Base-by-base conservation (phyloP, 2,329 filamentous ascomycete species). In the Drechslera avenae region DNA sequence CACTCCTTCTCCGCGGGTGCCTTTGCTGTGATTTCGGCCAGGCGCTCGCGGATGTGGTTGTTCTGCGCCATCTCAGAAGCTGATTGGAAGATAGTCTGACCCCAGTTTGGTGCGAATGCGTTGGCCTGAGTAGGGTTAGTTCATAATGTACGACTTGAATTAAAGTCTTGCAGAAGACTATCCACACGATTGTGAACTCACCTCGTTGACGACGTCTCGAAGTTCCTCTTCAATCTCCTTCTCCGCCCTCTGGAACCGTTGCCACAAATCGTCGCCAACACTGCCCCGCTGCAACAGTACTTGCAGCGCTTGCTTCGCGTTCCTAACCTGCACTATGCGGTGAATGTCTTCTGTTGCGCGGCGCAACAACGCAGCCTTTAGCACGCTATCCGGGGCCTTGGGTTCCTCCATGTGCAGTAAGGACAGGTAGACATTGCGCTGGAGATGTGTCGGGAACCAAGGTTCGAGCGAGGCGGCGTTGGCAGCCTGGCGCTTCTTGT, bases 171-270 rank as follows among this genome's bases (percentile, higher is more conserved):
- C 7, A 17, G 13, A 16, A 13, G 18, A 28, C 35, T 14, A 12
- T 28, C 35, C 14, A 23, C n/a, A 18, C 18, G 35, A 14, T n/a
- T n/a, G n/a, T 23, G 21, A 18, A 64, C 81, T 56, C 74, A 95
- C 91, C 86, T 97, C 93, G 64, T 86, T 84, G 28, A 97, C 91
- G 18, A 97, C 93, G 75, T 99, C 94, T 65, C 90, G 85, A 55
- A 99, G 81, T 77, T 99, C 94, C 62, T 91, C 90, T 77, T 99
- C 92, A 81, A 97, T 95, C 77, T 99, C 94, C 79, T 95, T 92
- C 83, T 99, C 94, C 0, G 93, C 94, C 42, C 91, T 84, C 75
- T 87, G 77, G 75, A 97, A 96, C 32, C 93, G 83, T 79, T 97
- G 90, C 89, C 91, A 96, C 62, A 99, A 76, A 74, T 99, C 94